Base-by-base conservation (phyloP, 768 basidiomycete species). In the Kwoniella botswanensis region DNA sequence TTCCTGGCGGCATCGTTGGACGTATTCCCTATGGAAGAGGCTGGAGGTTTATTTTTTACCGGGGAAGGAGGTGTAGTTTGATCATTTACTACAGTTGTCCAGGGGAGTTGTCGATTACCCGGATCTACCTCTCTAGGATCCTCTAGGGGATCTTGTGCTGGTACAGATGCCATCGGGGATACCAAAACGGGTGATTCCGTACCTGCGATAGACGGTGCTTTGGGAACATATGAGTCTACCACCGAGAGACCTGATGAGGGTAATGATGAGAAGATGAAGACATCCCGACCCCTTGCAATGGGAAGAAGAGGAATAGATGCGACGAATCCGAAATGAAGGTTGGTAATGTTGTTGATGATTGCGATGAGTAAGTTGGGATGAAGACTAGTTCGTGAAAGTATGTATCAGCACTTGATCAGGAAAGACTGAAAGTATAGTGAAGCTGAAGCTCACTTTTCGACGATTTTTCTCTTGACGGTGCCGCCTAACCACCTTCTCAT, bases 221-320 rank as follows among this genome's bases (percentile, higher is more conserved):
- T 26, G 5, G 68, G 68, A 7, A 56, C 56, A 52, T 63, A 80
- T 5, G 65, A 68, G 58, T 80, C 76, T 5, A 59, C 50, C 42
- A 71, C 66, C 1, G 72, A 62, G 10, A 80, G 52, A 24, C 76
- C 80, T 9, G 76, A 74, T 21, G 67, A 55, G 10, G 78, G 78
- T 13, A 74, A 56, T 1, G 78, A 77, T 2, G 71, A 65, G 71
- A 81, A 81, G 53, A 79, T 71, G 21, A 81, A 71, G 43, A 81
- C 59, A 55, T 81, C 80, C 18, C 80, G 67, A 4, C 76, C 73
- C 57, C 68, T 71, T 44, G 46, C 24, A 41, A 76, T 46, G 3
- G 80, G 80, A 2, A 76, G 44, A 2, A 81, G 63, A 11, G 78
- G 80, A 3, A 81, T 60, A 10, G 80, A 79, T 1, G 64, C 73